Evolutionary conservation across 225 moss, liverwort and hornwort species (phyloP).

Genomic region (Anthoceros angustus): DNA sequence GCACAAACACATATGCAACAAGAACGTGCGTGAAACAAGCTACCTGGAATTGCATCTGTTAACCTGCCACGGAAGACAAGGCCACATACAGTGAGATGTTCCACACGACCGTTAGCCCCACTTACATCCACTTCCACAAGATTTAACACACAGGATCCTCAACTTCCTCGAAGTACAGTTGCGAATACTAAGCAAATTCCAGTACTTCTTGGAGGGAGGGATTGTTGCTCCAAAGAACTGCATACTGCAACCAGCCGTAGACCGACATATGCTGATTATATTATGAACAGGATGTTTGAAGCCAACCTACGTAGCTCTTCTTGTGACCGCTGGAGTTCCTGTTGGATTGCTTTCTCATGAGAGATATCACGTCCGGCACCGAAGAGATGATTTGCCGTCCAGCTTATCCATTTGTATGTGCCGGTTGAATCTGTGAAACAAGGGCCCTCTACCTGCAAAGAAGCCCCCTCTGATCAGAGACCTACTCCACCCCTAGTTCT

Average conservation of each 20-base stretch:
- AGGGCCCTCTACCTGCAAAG: constrained; percentile 16
- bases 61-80: constrained; percentile 11
- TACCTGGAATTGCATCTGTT: constrained; percentile 25
- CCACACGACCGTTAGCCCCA: background rate
- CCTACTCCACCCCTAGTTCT: too few species aligned
- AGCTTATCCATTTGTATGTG: constrained; percentile 19
- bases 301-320: constrained; percentile 18
- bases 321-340: constrained; percentile 19
- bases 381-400: constrained; percentile 22
- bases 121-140: too few species aligned
- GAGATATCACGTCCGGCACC: constrained; percentile 26
- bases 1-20: background rate
- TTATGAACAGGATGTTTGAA: background rate
- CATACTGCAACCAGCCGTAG: too few species aligned
- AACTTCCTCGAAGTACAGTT: too few species aligned
- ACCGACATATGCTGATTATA: too few species aligned
- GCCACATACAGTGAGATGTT: background rate
- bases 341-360: constrained; percentile 13
- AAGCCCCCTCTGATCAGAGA: background rate
- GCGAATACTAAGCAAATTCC: background rate
- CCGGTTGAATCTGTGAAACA: constrained; percentile 16
- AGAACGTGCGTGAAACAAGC: background rate
- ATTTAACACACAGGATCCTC: too few species aligned
- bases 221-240: too few species aligned
- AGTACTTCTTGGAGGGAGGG: background rate